Conservation (phyloP, 2,329 filamentous ascomycete genomes). For the Leptographium wingfieldii region DNA sequence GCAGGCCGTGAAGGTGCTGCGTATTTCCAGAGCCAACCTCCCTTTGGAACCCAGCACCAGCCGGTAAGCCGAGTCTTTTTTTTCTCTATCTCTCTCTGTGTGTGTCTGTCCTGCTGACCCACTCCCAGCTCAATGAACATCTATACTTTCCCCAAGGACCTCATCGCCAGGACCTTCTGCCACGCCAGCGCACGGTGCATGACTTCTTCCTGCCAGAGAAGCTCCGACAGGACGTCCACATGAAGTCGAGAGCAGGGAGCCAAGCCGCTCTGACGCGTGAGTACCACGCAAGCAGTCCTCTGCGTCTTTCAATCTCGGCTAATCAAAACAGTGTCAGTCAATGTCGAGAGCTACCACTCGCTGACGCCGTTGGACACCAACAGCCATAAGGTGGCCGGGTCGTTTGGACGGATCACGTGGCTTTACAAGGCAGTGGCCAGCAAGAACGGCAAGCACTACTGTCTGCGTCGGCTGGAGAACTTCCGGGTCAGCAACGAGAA, state of each 20-base stretch:
- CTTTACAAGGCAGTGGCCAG: conserved; percentile 86
- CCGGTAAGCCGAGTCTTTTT: conserved; percentile 36
- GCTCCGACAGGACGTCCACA: conserved; percentile 76
- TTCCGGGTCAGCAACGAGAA: conserved; percentile 83
- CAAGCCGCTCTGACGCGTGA: conserved; percentile 60
- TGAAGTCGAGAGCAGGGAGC: conserved; percentile 71
- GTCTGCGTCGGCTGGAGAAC: conserved; percentile 73
- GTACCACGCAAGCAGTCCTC: background rate
- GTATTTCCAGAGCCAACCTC: conserved; percentile 52
- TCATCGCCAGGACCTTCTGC: conserved; percentile 66
- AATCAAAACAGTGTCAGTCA: conserved; percentile 28
- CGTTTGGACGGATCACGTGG: conserved; percentile 82
- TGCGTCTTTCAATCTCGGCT: background rate
- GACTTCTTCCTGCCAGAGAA: conserved; percentile 89
- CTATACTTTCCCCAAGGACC: conserved; percentile 80
- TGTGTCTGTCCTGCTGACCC: background rate
- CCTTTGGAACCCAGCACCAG: conserved; percentile 41
- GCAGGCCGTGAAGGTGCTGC: conserved; percentile 44
- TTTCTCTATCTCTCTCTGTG: background rate
- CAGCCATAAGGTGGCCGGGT: conserved; percentile 29
- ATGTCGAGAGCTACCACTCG: conserved; percentile 74
- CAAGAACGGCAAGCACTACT: conserved; percentile 83
- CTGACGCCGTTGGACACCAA: conserved; percentile 79
- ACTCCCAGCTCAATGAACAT: conserved; percentile 65
- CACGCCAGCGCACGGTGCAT: conserved; percentile 76